Base-by-base conservation (phyloP, 768 basidiomycete species). In the Lepiota venenata region DNA sequence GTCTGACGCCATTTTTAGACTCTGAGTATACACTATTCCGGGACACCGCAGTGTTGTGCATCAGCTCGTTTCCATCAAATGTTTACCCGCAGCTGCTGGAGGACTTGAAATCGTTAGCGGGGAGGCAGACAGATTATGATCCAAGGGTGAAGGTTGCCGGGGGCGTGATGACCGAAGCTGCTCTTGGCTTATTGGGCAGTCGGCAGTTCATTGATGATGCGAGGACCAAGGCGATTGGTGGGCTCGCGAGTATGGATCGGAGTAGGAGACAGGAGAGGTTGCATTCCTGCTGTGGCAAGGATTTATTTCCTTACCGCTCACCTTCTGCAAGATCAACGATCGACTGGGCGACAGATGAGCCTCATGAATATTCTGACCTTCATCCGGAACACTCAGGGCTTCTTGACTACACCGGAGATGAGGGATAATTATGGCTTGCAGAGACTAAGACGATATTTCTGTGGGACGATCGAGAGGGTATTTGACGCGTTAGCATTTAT, bases 271-370 rank as follows among this genome's bases (percentile, higher is more conserved):
- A 88, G 63, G 87, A 85, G 60, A 88, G 87, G 47, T 77, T 91
- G 38, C 89, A 87, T 68, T 91, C n/a, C 91, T 2, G 88, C 93
- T 21, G 86, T 95, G 22, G 90, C 91, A 21, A 86, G 91, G 32
- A 93, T 95, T 43, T 96, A 94, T 66, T 84, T 85, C 61, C 78
- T 95, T 35, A 93, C 93, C 2, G 85, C 93, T 7, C 86, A 86
- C 55, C 77, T 84, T 42, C 71, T 94, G 32, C 85, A 85, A 58
- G 78, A 88, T 51, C 82, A 88, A 48, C 78, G 84, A 42, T 84
- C 85, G 4, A 72, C 81, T 3, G 84, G 79, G 36, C 81, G 87
- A 53, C 85, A 87, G 59, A 81, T 85, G 8, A 85, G 91, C 37
- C 73, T 96, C 10, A 77, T 83, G 8, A 85, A 89, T 50, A 85